These are phyloP conservation scores for Fistulifera pelliculosa DNA, from an alignment of 108 stramenopile species.

Conservation along the genomic window DNA sequence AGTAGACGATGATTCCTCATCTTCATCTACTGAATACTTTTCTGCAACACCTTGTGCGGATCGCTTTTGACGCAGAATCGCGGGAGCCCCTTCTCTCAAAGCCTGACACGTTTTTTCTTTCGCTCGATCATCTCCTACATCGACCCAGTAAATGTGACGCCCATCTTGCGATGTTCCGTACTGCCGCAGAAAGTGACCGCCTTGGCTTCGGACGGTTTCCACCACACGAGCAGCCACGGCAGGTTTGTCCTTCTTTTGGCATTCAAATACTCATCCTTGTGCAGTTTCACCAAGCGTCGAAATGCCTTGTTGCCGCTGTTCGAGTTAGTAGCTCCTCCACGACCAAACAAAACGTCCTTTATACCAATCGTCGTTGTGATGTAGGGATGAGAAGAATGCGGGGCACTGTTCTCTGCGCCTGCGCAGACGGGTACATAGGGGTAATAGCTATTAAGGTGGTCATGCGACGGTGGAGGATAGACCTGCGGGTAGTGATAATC, in stretches of 20 bases:
- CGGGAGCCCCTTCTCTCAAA: constrained; percentile 52
- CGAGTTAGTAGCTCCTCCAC: constrained; percentile 63
- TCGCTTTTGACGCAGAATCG: constrained; percentile 20
- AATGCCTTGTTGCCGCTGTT: constrained; percentile 65
- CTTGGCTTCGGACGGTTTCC: constrained; percentile 32
- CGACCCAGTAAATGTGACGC: constrained; percentile 30
- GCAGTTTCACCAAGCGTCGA: constrained; percentile 54
- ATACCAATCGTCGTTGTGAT: constrained; percentile 11
- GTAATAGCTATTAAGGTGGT: not conserved
- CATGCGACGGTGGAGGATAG: too few species aligned
- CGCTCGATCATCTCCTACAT: constrained; percentile 37
- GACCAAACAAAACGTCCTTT: constrained; percentile 48
- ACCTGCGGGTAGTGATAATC: too few species aligned
- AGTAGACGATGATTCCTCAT: not conserved
- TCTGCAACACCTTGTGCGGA: constrained; percentile 7
- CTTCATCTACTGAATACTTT: not conserved
- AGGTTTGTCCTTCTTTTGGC: constrained; percentile 77
- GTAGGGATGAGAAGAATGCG: constrained; percentile 3
- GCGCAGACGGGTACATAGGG: not conserved
- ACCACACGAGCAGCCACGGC: constrained; percentile 40
- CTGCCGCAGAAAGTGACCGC: constrained; percentile 38
- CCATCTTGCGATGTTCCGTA: constrained; percentile 10
- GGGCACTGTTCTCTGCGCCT: too few species aligned
- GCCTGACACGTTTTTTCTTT: constrained; percentile 41
- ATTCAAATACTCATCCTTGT: constrained; percentile 40